Evolutionary conservation across 768 basidiomycete species (phyloP).

Genomic region (Mycena rosella): DNA sequence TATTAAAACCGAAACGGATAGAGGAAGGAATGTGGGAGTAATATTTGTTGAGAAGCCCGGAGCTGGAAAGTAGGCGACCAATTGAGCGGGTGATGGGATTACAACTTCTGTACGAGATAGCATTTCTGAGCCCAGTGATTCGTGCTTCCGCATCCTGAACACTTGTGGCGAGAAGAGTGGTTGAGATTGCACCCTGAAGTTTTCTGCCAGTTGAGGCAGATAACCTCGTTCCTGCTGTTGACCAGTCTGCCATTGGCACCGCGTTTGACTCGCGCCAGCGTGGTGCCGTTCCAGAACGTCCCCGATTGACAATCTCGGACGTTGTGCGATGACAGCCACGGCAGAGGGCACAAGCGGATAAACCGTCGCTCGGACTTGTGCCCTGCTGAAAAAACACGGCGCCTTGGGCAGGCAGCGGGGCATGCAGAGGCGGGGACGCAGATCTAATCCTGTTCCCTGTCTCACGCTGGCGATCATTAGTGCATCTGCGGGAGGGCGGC

Average conservation of each 20-base stretch:
- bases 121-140: conserved; percentile 44
- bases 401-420: not conserved
- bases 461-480: not conserved
- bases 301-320: not conserved
- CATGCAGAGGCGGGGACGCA: not conserved
- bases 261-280: not conserved
- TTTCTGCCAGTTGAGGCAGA: conserved; percentile 5
- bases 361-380: conserved; percentile 3
- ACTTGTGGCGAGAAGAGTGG: conserved; percentile 36
- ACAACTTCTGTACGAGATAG: conserved; percentile 39
- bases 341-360: conserved; percentile 16
- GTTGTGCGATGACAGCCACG: conserved; percentile 11
- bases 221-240: not conserved
- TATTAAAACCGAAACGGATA: conserved; percentile 39
- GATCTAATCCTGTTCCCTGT: not conserved
- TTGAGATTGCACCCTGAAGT: not conserved
- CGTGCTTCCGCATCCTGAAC: conserved; percentile 42
- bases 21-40: conserved; percentile 35
- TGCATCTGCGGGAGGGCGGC: not conserved
- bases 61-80: not conserved
- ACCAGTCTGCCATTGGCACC: not conserved
- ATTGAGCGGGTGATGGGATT: conserved; percentile 38
- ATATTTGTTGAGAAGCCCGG: conserved; percentile 22
- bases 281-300: not conserved
- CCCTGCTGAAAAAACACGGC: conserved; percentile 10